Evolutionary conservation across 2,329 filamentous ascomycete species (phyloP).

Genomic region (Fusarium odoratissimum): DNA sequence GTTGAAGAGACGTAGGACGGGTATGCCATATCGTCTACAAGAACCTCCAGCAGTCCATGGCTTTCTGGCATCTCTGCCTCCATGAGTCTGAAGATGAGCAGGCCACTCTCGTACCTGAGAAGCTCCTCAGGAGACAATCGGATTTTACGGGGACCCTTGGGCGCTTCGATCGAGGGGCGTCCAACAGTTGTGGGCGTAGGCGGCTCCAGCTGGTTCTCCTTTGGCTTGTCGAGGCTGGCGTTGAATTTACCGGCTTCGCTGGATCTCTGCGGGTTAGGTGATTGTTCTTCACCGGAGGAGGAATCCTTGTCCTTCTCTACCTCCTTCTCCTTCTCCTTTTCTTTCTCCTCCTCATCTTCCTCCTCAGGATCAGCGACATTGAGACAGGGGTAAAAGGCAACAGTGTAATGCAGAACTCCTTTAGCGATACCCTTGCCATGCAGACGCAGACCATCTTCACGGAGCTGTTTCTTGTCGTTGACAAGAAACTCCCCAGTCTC

Average conservation of each 20-base stretch:
- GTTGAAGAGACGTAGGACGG: constrained; percentile 86
- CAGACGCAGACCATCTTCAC: constrained; percentile 76
- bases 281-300: constrained; percentile 31
- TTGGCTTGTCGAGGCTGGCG: constrained; percentile 50
- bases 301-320: constrained; percentile 27
- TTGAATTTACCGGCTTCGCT: constrained; percentile 59
- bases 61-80: constrained; percentile 85
- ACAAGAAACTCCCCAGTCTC: constrained; percentile 84
- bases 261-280: constrained; percentile 31
- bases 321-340: constrained; percentile 51
- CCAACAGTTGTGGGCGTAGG: constrained; percentile 56
- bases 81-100: constrained; percentile 94
- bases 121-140: constrained; percentile 83
- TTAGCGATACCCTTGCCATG: constrained; percentile 80
- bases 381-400: constrained; percentile 89
- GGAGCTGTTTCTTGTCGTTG: constrained; percentile 78
- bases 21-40: constrained; percentile 95
- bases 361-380: constrained; percentile 91
- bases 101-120: constrained; percentile 85
- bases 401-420: constrained; percentile 83
- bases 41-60: constrained; percentile 83
- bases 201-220: constrained; percentile 39
- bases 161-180: constrained; percentile 58
- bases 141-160: constrained; percentile 77
- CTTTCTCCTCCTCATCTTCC: constrained; percentile 77